These are phyloP conservation scores for Atkinsonella hypoxylon DNA, from an alignment of 2,329 filamentous ascomycete species.

Conservation along the genomic window DNA sequence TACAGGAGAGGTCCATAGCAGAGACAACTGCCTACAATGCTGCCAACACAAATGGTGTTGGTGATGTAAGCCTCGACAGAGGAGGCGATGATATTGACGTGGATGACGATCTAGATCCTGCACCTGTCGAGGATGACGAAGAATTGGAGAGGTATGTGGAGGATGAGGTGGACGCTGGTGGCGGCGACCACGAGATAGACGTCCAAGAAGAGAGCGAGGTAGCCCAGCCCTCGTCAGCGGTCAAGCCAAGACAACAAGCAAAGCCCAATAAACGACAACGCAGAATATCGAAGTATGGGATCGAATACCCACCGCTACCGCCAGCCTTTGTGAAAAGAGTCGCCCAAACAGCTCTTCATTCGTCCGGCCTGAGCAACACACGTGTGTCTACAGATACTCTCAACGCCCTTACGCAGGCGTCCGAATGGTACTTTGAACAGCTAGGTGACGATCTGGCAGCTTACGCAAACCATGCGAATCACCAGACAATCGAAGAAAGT, in stretches of 20 bases:
- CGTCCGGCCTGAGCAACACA: constrained; percentile 50
- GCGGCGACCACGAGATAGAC: background rate
- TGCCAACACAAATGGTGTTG: background rate
- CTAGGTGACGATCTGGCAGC: constrained; percentile 65
- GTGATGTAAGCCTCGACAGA: constrained; percentile 8
- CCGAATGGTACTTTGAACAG: constrained; percentile 89
- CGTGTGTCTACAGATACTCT: constrained; percentile 66
- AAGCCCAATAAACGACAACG: constrained; percentile 25
- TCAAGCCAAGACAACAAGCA: constrained; percentile 4
- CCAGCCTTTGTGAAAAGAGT: constrained; percentile 61
- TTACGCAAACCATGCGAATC: constrained; percentile 70
- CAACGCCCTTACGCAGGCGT: constrained; percentile 63
- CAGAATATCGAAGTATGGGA: constrained; percentile 54
- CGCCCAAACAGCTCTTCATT: constrained; percentile 58
- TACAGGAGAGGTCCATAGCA: constrained; percentile 1
- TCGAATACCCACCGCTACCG: constrained; percentile 65
- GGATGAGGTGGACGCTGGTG: background rate
- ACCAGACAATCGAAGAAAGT: constrained; percentile 75
- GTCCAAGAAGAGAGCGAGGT: background rate
- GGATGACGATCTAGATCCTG: constrained; percentile 1
- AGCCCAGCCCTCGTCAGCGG: constrained; percentile 1
- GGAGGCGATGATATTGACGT: background rate
- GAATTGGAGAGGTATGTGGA: background rate
- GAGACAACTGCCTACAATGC: background rate
- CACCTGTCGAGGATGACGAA: background rate